Base-by-base conservation (phyloP, 2,329 filamentous ascomycete species). In the Nemania serpens region DNA sequence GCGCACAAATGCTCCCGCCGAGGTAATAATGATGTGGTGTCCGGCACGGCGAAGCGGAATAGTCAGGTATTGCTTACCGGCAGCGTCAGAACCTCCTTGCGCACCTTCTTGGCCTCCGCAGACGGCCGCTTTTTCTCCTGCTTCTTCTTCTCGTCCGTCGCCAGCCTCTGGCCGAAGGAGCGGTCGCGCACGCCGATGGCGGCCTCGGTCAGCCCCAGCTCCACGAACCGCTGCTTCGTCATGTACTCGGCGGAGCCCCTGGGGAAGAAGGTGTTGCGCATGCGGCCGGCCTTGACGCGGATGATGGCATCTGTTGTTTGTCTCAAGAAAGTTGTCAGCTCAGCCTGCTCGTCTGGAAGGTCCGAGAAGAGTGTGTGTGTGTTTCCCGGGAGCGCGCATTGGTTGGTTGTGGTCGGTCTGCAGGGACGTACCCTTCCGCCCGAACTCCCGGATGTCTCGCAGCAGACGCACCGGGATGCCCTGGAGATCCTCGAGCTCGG, bases 401-500 rank as follows among this genome's bases (percentile, higher is more conserved):
- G n/a, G n/a, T n/a, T n/a, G n/a, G n/a, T n/a, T n/a, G n/a, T n/a
- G n/a, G n/a, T 5, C 20, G 25, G 34, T 25, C 34, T 45, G 42
- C 5, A 17, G 10, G 41, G 12, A 58, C 70, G 11, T 66, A 77
- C 76, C 59, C 69, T 75, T 75, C 58, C 75, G 75, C 5, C 78
- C 79, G 59, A 75, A 81, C 18, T 72, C 71, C 20, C 70, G 69
- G 13, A 81, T 74, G 58, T 80, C 75, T 55, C 74, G 62, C 9
- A 80, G 70, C 62, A 81, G 71, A 22, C 78, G 77, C 68, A 81
- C 78, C 18, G 79, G 72, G 12, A 80, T 77, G 61, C 78, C 78
- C 60, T 75, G 70, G 25, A 73, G 68, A 59, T 79, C 75, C 50
- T 73, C 71, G 42, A 74, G 70, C 55, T 74, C 73, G 59, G 73